phyloP scores from a whole-genome alignment of 345 rosid genomes.

The Noccaea bulbosa region DNA sequence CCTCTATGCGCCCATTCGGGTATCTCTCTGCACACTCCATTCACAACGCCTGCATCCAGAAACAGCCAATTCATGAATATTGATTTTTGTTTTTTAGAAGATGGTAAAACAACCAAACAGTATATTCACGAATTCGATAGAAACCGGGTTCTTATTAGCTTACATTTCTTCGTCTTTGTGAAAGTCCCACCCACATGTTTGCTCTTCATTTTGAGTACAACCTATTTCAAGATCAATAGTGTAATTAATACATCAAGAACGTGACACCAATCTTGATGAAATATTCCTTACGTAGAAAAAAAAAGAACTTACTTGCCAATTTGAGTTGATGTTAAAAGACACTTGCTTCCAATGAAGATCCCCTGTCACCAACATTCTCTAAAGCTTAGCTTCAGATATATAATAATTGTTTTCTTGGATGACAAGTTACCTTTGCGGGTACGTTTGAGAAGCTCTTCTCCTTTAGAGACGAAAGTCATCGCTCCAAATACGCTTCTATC shows the following conservation, averaged over 20 bases:
- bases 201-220: conserved; percentile 85
- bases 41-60: conserved; percentile 61
- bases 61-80: background rate
- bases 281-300: background rate
- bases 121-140: background rate
- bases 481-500: conserved; percentile 56
- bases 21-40: conserved; percentile 64
- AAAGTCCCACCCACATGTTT: conserved; percentile 90
- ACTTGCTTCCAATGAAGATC: conserved; percentile 93
- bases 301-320: conserved; percentile 65
- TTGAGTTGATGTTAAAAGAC: conserved; percentile 75
- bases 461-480: conserved; percentile 66
- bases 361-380: conserved; percentile 52
- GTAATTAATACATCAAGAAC: background rate
- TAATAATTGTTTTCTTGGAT: conserved; percentile 4
- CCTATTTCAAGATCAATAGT: conserved; percentile 48
- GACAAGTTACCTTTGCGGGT: conserved; percentile 83
- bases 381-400: background rate
- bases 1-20: conserved; percentile 68
- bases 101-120: background rate
- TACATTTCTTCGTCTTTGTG: conserved; percentile 85
- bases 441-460: conserved; percentile 92
- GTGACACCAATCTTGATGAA: background rate
- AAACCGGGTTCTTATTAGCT: conserved; percentile 38
- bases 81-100: background rate